A percentile compares a stretch with the other conserved stretches of the same genome.
phyloP scores from a whole-genome alignment of 2,329 filamentous ascomycete species.

The Talaromyces rugulosus region DNA sequence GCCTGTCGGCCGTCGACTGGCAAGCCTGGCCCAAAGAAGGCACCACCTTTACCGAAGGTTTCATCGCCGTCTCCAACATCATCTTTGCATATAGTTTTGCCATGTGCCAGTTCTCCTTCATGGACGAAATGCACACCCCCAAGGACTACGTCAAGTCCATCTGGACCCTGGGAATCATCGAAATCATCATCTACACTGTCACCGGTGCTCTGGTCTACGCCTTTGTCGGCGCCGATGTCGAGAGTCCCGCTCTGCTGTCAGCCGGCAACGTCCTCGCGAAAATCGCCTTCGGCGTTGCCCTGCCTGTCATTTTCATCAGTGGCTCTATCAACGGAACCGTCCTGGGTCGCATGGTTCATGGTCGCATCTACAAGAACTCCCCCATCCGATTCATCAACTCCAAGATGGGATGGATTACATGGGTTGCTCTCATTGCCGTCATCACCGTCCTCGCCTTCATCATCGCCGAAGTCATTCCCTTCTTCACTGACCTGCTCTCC shows the following conservation, averaged over 20 bases:
- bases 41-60: constrained; percentile 29
- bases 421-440: constrained; percentile 24
- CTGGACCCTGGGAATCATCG: constrained; percentile 31
- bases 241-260: constrained; percentile 29
- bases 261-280: constrained; percentile 24
- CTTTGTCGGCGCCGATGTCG: constrained; percentile 29
- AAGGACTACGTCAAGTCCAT: constrained; percentile 35
- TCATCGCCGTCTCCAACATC: constrained; percentile 33
- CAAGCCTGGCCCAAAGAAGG: constrained; percentile 23
- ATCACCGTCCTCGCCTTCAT: constrained; percentile 80
- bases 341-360: constrained; percentile 29
- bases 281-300: constrained; percentile 29
- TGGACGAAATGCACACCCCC: constrained; percentile 33
- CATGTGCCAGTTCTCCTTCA: constrained; percentile 34
- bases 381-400: constrained; percentile 34
- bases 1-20: constrained; percentile 17
- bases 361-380: constrained; percentile 29
- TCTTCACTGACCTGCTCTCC: constrained; percentile 65
- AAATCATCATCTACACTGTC: constrained; percentile 30
- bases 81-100: constrained; percentile 43
- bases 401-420: constrained; percentile 31
- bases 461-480: constrained; percentile 79
- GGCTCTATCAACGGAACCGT: constrained; percentile 35
- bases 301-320: constrained; percentile 35
- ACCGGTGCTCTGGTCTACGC: constrained; percentile 30